A percentile compares a stretch with the other conserved stretches of the same genome.
These are phyloP conservation scores for Acacia confusa DNA, from an alignment of 306 rosid genomes.

Conservation along the genomic window DNA sequence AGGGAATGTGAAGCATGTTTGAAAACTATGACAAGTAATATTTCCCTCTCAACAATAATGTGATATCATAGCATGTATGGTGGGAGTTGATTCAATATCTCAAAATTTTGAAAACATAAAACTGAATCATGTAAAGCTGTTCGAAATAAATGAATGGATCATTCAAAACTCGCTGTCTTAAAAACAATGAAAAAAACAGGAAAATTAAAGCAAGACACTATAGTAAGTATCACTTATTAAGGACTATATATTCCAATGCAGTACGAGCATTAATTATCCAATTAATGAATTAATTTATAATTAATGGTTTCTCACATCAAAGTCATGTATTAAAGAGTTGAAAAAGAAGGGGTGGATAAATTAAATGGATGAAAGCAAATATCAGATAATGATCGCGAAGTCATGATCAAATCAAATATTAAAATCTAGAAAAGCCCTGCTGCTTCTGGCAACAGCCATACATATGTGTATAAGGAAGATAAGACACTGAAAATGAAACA, in stretches of 20 bases:
- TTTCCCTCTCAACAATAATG: background rate
- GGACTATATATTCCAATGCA: background rate
- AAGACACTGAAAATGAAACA: background rate
- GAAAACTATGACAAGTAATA: background rate
- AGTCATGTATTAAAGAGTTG: background rate
- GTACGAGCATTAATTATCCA: background rate
- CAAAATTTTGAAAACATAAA: background rate
- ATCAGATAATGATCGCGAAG: background rate
- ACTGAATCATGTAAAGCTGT: background rate
- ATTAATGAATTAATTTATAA: background rate
- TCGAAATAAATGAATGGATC: background rate
- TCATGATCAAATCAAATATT: background rate
- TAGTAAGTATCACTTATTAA: background rate
- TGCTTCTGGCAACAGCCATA: background rate
- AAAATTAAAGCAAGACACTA: background rate
- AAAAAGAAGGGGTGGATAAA: background rate
- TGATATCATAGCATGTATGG: background rate
- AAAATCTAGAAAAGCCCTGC: background rate
- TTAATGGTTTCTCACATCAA: background rate
- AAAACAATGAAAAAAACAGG: background rate
- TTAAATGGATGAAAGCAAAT: background rate
- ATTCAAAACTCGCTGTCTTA: background rate
- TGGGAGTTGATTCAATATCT: background rate
- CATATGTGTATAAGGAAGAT: background rate
- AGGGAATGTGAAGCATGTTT: background rate